Evolutionary conservation across 257 asterid species (phyloP).

Genomic region (Orobanche coerulescens): DNA sequence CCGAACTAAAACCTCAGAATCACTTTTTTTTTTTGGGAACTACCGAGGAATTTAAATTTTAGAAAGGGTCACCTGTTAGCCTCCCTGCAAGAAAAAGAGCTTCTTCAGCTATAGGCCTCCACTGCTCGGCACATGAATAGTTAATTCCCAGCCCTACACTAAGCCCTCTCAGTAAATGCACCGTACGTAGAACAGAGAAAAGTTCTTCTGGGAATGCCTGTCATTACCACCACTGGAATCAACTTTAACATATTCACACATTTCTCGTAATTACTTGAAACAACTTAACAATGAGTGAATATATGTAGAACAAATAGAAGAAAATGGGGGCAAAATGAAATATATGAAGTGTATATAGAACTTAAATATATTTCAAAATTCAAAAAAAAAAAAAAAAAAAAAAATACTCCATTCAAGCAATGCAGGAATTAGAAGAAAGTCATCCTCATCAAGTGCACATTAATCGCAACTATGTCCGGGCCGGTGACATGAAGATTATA

Average conservation of each 20-base stretch:
- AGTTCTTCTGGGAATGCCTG: constrained; percentile 96
- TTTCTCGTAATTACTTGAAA: not conserved
- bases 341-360: too few relatives aligned
- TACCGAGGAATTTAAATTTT: not conserved
- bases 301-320: not conserved
- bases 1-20: not conserved
- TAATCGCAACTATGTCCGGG: too few relatives aligned
- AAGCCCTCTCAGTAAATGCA: constrained; percentile 88
- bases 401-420: not conserved
- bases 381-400: not conserved
- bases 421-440: not conserved
- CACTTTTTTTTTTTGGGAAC: not conserved
- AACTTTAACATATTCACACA: not conserved
- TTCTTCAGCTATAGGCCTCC: constrained; percentile 96
- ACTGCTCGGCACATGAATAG: constrained; percentile 90
- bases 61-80: constrained; percentile 39
- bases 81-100: constrained; percentile 68
- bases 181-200: constrained; percentile 92
- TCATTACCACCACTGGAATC: constrained; percentile 11
- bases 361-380: not conserved
- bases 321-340: too few relatives aligned
- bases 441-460: too few relatives aligned
- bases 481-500: too few relatives aligned
- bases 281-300: not conserved
- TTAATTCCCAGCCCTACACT: constrained; percentile 93